These are phyloP conservation scores for Taphrina populina DNA, from an alignment of 1,139 yeast species.

Conservation along the genomic window DNA sequence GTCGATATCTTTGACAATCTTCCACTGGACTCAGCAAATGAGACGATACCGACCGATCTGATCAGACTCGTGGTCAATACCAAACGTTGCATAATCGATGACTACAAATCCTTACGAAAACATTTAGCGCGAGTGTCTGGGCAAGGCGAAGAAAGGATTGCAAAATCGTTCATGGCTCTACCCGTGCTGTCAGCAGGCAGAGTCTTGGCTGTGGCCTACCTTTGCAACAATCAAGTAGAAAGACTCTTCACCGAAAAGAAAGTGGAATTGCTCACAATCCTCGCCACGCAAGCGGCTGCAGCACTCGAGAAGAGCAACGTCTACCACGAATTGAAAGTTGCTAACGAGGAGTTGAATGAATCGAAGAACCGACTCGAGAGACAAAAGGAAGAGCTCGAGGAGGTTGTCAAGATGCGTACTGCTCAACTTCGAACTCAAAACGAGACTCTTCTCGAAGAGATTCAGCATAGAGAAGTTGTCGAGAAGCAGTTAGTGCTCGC, in stretches of 20 bases:
- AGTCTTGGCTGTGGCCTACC: constrained; percentile 38
- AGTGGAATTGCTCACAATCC: constrained; percentile 37
- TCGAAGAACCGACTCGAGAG: constrained; percentile 5
- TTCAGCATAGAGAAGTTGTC: constrained; percentile 36
- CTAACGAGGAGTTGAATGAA: constrained; percentile 11
- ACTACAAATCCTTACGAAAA: constrained; percentile 20
- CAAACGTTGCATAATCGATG: constrained; percentile 36
- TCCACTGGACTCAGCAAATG: constrained; percentile 32
- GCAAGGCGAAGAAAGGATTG: constrained; percentile 15
- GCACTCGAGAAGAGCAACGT: constrained; percentile 38
- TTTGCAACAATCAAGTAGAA: constrained; percentile 37
- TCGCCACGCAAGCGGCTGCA: constrained; percentile 39
- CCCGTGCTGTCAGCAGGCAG: constrained; percentile 17
- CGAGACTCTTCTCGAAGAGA: constrained; percentile 3
- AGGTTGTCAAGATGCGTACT: constrained; percentile 17
- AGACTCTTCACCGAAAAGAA: constrained; percentile 24
- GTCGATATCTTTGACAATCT: constrained; percentile 27
- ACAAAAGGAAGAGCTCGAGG: constrained; percentile 14
- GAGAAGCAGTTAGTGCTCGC: constrained; percentile 43
- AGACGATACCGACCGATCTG: constrained; percentile 33
- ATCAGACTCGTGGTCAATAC: constrained; percentile 36
- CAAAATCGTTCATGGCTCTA: constrained; percentile 29
- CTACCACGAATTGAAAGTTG: constrained; percentile 8
- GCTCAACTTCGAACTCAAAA: constrained; percentile 17
- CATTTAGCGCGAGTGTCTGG: constrained; percentile 36